Conservation (phyloP, 106 monocot species). For the Phalaenopsis equestris region DNA sequence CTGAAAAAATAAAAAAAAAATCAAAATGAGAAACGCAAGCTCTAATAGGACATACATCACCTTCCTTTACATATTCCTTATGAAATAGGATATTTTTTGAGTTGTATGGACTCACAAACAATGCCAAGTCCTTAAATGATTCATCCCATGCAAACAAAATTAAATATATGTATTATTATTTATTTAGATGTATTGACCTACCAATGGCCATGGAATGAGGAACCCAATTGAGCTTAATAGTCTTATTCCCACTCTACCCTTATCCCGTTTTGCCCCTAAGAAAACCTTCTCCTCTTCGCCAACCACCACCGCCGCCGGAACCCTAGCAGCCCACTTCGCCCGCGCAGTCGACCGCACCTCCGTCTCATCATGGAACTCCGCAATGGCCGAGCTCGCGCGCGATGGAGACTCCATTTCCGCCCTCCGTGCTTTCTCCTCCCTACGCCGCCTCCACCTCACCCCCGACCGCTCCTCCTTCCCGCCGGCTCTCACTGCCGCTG, state of each 20-base stretch:
- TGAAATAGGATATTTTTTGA: too few species aligned
- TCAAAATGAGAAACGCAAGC: too few species aligned
- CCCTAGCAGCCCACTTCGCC: constrained; percentile 38
- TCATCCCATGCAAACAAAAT: too few species aligned
- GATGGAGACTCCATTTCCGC: constrained; percentile 40
- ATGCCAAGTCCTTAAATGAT: too few species aligned
- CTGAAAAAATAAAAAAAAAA: too few species aligned
- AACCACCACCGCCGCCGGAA: not conserved
- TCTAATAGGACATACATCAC: too few species aligned
- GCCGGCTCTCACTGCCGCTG: constrained; percentile 50
- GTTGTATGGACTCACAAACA: too few species aligned
- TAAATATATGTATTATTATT: not conserved
- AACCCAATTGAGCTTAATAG: too few species aligned
- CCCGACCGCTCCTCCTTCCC: constrained; percentile 67
- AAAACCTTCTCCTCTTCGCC: constrained; percentile 1
- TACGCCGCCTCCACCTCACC: constrained; percentile 28
- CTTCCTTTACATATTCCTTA: too few species aligned
- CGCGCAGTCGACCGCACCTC: constrained; percentile 42
- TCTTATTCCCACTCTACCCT: not conserved
- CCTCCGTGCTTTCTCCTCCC: constrained; percentile 50
- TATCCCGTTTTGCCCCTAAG: not conserved
- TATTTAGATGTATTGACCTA: not conserved
- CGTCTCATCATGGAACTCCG: constrained; percentile 58
- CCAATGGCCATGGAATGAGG: constrained; percentile 5
- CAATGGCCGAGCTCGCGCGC: constrained; percentile 63